phyloP scores from a whole-genome alignment of 495 filamentous ascomycete genomes.

The Annulohypoxylon maeteangense region DNA sequence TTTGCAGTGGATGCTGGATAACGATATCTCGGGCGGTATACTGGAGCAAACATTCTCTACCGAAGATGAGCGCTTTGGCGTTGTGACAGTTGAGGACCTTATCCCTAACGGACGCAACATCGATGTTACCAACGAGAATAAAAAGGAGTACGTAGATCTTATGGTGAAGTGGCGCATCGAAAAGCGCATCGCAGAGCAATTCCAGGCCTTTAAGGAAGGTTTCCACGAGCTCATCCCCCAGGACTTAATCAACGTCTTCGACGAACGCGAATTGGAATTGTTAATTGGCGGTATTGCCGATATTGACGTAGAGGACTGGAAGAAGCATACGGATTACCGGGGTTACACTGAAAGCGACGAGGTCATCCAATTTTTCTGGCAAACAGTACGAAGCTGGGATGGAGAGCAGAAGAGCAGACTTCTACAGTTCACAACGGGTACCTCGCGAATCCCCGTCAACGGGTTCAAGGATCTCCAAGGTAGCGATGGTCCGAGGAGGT shows the following conservation, averaged over 20 bases:
- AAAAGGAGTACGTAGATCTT: conserved; percentile 92
- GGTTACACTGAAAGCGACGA: conserved; percentile 99
- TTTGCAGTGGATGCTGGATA: conserved; percentile 96
- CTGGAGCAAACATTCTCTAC: conserved; percentile 95
- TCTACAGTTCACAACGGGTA: conserved; percentile 97
- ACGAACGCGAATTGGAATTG: conserved; percentile 95
- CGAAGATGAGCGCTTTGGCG: conserved; percentile 97
- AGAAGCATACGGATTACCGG: conserved; percentile 99
- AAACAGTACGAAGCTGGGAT: conserved; percentile 94
- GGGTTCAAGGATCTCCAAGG: conserved; percentile 99
- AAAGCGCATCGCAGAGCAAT: conserved; percentile 97
- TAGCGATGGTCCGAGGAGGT: conserved; percentile 92
- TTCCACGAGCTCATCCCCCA: conserved; percentile 98
- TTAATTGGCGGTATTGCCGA: conserved; percentile 99
- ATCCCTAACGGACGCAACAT: conserved; percentile 92
- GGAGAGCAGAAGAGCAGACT: conserved; percentile 97
- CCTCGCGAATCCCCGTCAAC: conserved; percentile 97
- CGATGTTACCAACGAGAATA: conserved; percentile 96
- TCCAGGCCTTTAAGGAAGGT: conserved; percentile 95
- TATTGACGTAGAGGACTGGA: conserved; percentile 99
- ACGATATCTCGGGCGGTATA: conserved; percentile 89
- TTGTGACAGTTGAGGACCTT: conserved; percentile 89
- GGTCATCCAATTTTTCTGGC: conserved; percentile 98
- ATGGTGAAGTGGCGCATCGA: conserved; percentile 99
- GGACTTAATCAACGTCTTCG: conserved; percentile 97